Percentiles rank a stretch among this genome's conserved stretches.
These are phyloP conservation scores for Papilionanthe hybrid DNA, from an alignment of 116 monocot species.

Conservation along the genomic window DNA sequence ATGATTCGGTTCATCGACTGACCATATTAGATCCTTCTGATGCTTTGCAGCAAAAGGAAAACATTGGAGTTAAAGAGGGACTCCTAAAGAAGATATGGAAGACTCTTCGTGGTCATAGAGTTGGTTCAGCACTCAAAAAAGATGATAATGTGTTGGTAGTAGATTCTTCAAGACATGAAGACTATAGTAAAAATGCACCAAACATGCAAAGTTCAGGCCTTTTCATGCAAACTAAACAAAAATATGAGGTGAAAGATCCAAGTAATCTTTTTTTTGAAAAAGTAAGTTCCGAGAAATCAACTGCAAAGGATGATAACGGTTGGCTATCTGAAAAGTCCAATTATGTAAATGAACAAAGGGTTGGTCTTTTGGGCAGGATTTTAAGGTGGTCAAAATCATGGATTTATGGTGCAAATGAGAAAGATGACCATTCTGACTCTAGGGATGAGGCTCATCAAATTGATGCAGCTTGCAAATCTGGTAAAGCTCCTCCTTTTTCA, in stretches of 20 bases:
- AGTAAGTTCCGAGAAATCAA: constrained; percentile 4
- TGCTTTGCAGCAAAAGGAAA: not conserved
- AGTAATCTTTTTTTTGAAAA: not conserved
- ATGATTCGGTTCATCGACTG: not conserved
- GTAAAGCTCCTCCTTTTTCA: not conserved
- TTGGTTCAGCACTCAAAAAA: constrained; percentile 3
- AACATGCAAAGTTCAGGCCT: not conserved
- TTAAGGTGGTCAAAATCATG: constrained; percentile 15
- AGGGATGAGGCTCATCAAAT: not conserved
- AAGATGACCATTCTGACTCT: constrained; percentile 11
- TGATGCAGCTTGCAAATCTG: constrained; percentile 8
- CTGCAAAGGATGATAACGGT: constrained; percentile 7
- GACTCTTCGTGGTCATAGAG: constrained; percentile 3
- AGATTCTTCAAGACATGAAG: constrained; percentile 7
- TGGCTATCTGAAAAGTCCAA: constrained; percentile 6
- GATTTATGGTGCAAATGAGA: constrained; percentile 21
- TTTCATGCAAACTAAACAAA: constrained; percentile 7
- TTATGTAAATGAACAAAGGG: constrained; percentile 6
- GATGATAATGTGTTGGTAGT: constrained; percentile 5
- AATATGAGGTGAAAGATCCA: constrained; percentile 5
- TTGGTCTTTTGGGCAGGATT: constrained; percentile 20
- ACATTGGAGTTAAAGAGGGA: constrained; percentile 7
- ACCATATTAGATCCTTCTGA: constrained; percentile 2
- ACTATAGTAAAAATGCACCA: constrained; percentile 2
- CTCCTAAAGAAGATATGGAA: constrained; percentile 25